phyloP scores from a whole-genome alignment of 169 alveolate species.

The Amoebophrya sp. region DNA sequence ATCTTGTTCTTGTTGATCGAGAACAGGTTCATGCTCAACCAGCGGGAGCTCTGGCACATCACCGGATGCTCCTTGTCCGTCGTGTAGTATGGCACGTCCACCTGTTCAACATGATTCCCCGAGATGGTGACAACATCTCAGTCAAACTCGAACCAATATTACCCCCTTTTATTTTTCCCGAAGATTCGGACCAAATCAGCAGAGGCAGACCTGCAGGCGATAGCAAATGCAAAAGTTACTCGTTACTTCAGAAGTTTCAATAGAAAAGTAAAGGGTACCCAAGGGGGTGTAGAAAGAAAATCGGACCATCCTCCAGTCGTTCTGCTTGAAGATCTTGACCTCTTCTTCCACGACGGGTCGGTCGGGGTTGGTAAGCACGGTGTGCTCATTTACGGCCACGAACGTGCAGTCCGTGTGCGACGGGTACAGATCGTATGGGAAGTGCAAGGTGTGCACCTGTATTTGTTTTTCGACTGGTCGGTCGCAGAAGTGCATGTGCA shows the following conservation, averaged over 20 bases:
- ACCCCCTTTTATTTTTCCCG: too few species aligned
- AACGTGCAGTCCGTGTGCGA: conserved; percentile 19
- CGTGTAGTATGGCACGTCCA: not conserved
- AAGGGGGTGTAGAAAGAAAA: too few species aligned
- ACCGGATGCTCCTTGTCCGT: conserved; percentile 13
- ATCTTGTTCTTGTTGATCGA: conserved; percentile 6
- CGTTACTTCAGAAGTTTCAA: not conserved
- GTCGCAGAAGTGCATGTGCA: too few species aligned
- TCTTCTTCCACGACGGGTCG: conserved; percentile 14
- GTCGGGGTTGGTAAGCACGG: conserved; percentile 10
- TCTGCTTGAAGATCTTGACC: conserved; percentile 16
- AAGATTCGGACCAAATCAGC: not conserved
- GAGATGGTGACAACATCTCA: too few species aligned
- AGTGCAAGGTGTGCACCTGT: conserved; percentile 17
- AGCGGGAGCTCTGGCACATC: conserved; percentile 8
- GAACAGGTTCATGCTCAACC: conserved; percentile 12
- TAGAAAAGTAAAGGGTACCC: too few species aligned
- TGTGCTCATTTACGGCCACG: not conserved
- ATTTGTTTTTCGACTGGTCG: too few species aligned
- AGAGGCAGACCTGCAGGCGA: not conserved
- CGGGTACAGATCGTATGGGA: conserved; percentile 15
- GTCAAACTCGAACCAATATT: too few species aligned
- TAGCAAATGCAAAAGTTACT: not conserved
- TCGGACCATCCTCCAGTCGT: conserved; percentile 15
- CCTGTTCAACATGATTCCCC: too few species aligned